Conservation (phyloP, 208 protist species). For the Crithidia bombi region DNA sequence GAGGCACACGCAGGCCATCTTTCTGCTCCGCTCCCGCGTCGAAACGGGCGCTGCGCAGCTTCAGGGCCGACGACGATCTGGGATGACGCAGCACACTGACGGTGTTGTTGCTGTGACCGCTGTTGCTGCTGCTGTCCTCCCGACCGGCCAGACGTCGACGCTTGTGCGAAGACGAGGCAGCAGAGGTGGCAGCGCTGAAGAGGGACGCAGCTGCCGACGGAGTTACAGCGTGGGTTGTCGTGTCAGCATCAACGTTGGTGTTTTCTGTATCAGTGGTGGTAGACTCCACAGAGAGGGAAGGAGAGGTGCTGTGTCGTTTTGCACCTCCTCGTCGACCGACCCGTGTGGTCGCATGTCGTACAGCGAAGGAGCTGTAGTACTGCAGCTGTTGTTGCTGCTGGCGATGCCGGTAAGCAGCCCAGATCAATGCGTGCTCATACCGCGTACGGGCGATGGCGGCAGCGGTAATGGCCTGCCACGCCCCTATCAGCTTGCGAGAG, state of each 20-base stretch:
- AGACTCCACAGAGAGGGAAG: not conserved
- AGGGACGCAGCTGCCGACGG: slow-evolving; percentile 12
- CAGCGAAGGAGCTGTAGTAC: not conserved
- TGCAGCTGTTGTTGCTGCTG: slow-evolving; percentile 5
- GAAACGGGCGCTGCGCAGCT: not conserved
- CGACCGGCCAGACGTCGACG: slow-evolving; percentile 10
- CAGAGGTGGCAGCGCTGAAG: slow-evolving; percentile 6
- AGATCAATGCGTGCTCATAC: slow-evolving; percentile 36
- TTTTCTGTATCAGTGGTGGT: not conserved
- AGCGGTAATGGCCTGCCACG: slow-evolving; percentile 73
- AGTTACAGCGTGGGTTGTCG: not conserved
- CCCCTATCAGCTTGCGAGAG: slow-evolving; percentile 47
- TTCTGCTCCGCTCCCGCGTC: not conserved
- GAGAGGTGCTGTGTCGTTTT: not conserved
- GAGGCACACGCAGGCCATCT: not conserved
- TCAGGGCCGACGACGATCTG: not conserved
- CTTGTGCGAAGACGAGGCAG: slow-evolving; percentile 10
- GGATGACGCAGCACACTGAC: not conserved
- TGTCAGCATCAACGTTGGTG: not conserved
- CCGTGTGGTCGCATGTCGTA: not conserved
- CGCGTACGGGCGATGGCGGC: slow-evolving; percentile 38
- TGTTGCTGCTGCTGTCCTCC: not conserved
- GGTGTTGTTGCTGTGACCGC: not conserved
- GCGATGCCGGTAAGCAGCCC: slow-evolving; percentile 14
- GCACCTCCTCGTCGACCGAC: not conserved